phyloP scores from a whole-genome alignment of 768 basidiomycete species.

The Lactarius hengduanensis region DNA sequence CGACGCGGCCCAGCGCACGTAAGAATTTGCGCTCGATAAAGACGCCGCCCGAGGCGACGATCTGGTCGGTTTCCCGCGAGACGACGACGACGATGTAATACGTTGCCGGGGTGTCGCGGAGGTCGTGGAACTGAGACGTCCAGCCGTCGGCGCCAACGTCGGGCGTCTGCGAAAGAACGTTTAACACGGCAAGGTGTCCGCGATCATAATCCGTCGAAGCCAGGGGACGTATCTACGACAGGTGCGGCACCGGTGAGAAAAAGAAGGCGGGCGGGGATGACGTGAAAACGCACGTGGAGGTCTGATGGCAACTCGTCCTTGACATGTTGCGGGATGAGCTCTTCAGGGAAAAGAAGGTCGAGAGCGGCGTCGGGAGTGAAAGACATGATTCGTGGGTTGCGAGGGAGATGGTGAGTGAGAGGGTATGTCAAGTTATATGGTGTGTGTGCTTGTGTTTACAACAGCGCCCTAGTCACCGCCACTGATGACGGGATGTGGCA shows the following conservation, averaged over 20 bases:
- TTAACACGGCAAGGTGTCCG: conserved; percentile 81
- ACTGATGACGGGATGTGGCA: neutral
- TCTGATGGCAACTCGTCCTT: conserved; percentile 57
- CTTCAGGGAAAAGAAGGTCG: conserved; percentile 74
- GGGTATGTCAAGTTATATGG: neutral
- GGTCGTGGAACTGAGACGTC: conserved; percentile 61
- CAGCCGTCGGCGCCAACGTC: conserved; percentile 68
- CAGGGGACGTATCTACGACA: conserved; percentile 79
- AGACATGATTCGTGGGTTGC: conserved; percentile 31
- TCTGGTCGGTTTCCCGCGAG: conserved; percentile 65
- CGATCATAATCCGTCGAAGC: conserved; percentile 79
- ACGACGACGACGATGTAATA: conserved; percentile 89
- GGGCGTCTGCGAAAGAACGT: conserved; percentile 66
- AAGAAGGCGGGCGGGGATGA: neutral
- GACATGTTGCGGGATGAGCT: conserved; percentile 67
- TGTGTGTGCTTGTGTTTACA: neutral
- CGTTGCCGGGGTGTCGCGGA: conserved; percentile 53
- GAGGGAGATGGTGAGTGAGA: no score
- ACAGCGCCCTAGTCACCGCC: neutral
- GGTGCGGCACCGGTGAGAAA: neutral
- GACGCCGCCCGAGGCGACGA: conserved; percentile 81
- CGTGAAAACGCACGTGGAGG: conserved; percentile 54
- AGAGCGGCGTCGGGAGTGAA: conserved; percentile 65
- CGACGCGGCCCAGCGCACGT: conserved; percentile 78
- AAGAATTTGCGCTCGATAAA: conserved; percentile 96